Evolutionary conservation across 129 eudicot genomes (phyloP).

Genomic region (Pittosporum tobira): DNA sequence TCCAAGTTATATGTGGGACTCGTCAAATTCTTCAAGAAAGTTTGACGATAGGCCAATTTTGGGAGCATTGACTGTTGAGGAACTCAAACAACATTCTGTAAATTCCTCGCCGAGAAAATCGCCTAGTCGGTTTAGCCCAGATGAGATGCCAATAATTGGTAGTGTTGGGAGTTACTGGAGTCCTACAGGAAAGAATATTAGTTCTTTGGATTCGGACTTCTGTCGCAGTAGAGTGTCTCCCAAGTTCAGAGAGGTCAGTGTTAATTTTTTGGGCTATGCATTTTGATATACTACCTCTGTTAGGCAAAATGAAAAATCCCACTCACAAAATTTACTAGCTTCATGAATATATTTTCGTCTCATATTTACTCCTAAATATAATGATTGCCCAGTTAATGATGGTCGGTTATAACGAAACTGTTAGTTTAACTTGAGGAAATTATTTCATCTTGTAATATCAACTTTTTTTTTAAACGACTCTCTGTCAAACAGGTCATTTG

Average conservation of each 20-base stretch:
- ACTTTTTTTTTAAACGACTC: too few species aligned
- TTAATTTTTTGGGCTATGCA: neutral
- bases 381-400: too few species aligned
- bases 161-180: conserved; percentile 80
- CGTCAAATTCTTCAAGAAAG: conserved; percentile 33
- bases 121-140: conserved; percentile 29
- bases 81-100: conserved; percentile 36
- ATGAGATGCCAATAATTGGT: conserved; percentile 51
- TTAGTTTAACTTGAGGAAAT: too few species aligned
- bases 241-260: conserved; percentile 22
- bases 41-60: conserved; percentile 52
- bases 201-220: conserved; percentile 24
- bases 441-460: too few species aligned
- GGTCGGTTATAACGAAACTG: neutral
- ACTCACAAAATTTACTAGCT: neutral
- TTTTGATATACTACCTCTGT: neutral
- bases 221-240: conserved; percentile 20
- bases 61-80: conserved; percentile 47
- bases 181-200: conserved; percentile 33
- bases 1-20: conserved; percentile 32
- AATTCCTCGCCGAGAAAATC: conserved; percentile 43
- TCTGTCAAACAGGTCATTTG: too few species aligned
- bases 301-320: neutral
- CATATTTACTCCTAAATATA: neutral
- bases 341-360: neutral